Conservation (phyloP, 768 basidiomycete genomes). For the Zangia roseola region DNA sequence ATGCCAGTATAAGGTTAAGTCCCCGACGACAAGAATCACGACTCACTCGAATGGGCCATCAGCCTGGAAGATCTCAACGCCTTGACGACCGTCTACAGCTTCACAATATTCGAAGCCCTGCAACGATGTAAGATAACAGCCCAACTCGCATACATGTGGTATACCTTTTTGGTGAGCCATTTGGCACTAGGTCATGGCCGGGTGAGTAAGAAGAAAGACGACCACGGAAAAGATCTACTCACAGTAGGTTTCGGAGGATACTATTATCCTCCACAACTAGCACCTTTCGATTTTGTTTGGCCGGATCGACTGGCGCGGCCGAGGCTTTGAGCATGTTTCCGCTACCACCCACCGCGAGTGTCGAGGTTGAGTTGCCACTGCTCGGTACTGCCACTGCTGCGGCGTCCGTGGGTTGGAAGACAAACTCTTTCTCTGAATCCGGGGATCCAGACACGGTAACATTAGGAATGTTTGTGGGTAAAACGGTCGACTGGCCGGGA, state of each 20-base stretch:
- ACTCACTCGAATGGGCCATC: constrained; percentile 87
- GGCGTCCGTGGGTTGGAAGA: constrained; percentile 17
- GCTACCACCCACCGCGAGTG: constrained; percentile 53
- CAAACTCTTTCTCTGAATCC: constrained; percentile 31
- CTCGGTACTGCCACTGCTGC: constrained; percentile 6
- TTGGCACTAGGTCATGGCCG: constrained; percentile 39
- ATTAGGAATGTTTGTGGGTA: constrained; percentile 8
- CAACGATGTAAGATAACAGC: constrained; percentile 1
- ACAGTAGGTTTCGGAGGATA: constrained; percentile 82
- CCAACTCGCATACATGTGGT: background rate
- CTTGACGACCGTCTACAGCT: constrained; percentile 83
- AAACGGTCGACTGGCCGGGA: constrained; percentile 9
- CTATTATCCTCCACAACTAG: constrained; percentile 90
- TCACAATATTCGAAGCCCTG: constrained; percentile 75
- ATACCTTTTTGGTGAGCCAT: constrained; percentile 63
- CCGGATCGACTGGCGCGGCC: constrained; percentile 42
- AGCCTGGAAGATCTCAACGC: constrained; percentile 69
- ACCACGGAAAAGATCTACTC: constrained; percentile 32
- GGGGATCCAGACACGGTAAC: constrained; percentile 19
- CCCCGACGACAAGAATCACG: background rate
- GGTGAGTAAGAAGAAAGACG: constrained; percentile 9
- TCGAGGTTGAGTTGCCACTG: constrained; percentile 43
- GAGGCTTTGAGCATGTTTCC: constrained; percentile 74
- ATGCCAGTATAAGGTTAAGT: constrained; percentile 3
- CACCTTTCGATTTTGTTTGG: constrained; percentile 54